Conservation (phyloP, 1,139 yeast species). For the Debaryomyces sp. region DNA sequence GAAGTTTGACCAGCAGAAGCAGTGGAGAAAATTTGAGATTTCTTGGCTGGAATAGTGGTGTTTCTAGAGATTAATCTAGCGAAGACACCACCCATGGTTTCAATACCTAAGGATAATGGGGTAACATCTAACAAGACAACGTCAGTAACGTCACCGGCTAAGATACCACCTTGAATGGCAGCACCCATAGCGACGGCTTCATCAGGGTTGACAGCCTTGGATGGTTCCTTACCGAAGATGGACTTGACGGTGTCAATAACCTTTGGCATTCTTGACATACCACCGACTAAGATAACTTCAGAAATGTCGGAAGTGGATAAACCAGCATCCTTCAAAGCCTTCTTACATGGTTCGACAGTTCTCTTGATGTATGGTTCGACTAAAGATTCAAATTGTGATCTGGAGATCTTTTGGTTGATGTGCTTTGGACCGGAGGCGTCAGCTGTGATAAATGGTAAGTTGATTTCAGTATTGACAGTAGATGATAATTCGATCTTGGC, state of each 20-base stretch:
- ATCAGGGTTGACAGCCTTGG: slow-evolving; percentile 99
- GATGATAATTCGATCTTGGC: slow-evolving; percentile 98
- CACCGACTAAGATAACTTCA: slow-evolving; percentile 98
- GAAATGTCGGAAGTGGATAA: slow-evolving; percentile 82
- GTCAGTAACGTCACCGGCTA: slow-evolving; percentile 98
- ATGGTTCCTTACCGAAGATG: slow-evolving; percentile 93
- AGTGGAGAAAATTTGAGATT: slow-evolving; percentile 91
- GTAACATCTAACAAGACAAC: slow-evolving; percentile 92
- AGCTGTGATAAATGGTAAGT: slow-evolving; percentile 96
- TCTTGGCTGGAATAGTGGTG: slow-evolving; percentile 93
- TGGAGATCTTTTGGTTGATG: slow-evolving; percentile 89
- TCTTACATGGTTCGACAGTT: slow-evolving; percentile 96
- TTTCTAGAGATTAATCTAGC: slow-evolving; percentile 92
- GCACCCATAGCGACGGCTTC: slow-evolving; percentile 99
- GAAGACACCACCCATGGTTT: slow-evolving; percentile 95
- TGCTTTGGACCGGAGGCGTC: slow-evolving; percentile 98
- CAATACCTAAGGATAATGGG: slow-evolving; percentile 92
- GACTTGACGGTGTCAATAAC: slow-evolving; percentile 94
- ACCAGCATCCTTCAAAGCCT: slow-evolving; percentile 96
- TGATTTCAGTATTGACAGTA: slow-evolving; percentile 89
- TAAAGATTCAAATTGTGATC: slow-evolving; percentile 90
- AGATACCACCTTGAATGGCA: slow-evolving; percentile 98
- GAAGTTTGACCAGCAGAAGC: slow-evolving; percentile 97
- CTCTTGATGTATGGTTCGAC: slow-evolving; percentile 92
- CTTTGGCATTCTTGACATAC: slow-evolving; percentile 99